phyloP scores from a whole-genome alignment of 768 basidiomycete genomes.

The Psilocybe cyanescens region DNA sequence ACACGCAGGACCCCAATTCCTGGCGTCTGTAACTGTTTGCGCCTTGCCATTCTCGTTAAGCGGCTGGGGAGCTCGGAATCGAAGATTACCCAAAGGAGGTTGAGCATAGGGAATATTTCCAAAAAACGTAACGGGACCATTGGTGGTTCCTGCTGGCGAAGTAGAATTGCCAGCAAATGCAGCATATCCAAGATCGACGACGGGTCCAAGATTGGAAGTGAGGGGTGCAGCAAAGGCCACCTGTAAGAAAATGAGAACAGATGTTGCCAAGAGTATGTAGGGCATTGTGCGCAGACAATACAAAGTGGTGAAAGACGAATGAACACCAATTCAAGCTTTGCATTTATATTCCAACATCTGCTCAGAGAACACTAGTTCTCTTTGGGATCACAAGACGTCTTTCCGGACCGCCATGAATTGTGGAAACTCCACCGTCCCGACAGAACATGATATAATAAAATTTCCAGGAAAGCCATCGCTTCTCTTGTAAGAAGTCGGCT shows the following conservation, averaged over 20 bases:
- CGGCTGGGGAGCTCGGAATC: slow-evolving; percentile 46
- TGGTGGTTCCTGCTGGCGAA: slow-evolving; percentile 35
- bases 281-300: neutral
- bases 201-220: slow-evolving; percentile 35
- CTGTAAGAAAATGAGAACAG: neutral
- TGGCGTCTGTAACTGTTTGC: slow-evolving; percentile 38
- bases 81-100: slow-evolving; percentile 49
- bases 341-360: neutral
- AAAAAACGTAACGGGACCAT: slow-evolving; percentile 37
- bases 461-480: neutral
- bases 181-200: slow-evolving; percentile 44
- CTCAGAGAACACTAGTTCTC: neutral
- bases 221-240: neutral
- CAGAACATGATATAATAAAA: neutral
- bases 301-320: neutral
- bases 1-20: slow-evolving; percentile 48
- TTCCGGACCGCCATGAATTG: neutral
- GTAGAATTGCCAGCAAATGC: slow-evolving; percentile 44
- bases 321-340: neutral
- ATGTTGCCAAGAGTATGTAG: neutral
- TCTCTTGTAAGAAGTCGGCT: too few relatives aligned
- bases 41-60: slow-evolving; percentile 34
- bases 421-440: neutral
- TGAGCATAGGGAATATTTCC: slow-evolving; percentile 56
- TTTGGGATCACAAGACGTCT: neutral